Evolutionary conservation across 768 basidiomycete species (phyloP), one percentile per base, ranked within the genome.

Genomic region (Boletus subparvulus): DNA sequence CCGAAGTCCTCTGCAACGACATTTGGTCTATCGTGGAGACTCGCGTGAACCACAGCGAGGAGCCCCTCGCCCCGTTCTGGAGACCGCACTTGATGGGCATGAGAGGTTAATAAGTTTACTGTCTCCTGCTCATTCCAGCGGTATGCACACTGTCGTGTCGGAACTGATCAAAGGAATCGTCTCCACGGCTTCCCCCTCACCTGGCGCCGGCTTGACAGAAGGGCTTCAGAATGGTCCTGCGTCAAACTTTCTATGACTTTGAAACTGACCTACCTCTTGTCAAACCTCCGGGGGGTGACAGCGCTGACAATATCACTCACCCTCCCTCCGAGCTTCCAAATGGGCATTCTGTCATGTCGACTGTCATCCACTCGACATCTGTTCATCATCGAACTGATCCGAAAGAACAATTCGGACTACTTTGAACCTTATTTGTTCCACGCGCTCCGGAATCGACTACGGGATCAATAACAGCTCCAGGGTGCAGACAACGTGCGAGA

Each of bases 351-450:
- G 73, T 83, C 10, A 80, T 82, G 1, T 97, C 94, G 11, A 92
- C 92, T 8, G 86, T 98, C 51, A 80, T 90, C 28, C 85, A 94
- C 60, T 87, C 92, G 12, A 90, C 94, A 62, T 87, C 88, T 42
- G 86, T 98, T 21, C 65, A 79, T 98, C 58, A 89, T 95, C 61
- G 96, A 98, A 69, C 81, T 97, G 40, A 97, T 98, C 62, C 84
- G 95, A 50, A 94, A 98, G 70, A 98, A 98, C 73, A 98, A 98
- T 70, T 96, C 95, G 39, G 96, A 99, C 71, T 98, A 94, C 69
- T 95, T 97, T 67, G 97, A 99, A 74, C 96, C 95, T 6, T 96
- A 94, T 71, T 80, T 98, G 13, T 98, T 97, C 74, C 95, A 97
- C 67, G 94, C 92, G 2, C 75, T 97, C 42, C 86, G 95, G 47